Percentiles rank a stretch among this genome's conserved stretches.
These are phyloP conservation scores for Stylosanthes scabra DNA, from an alignment of 331 rosid species.

Conservation along the genomic window DNA sequence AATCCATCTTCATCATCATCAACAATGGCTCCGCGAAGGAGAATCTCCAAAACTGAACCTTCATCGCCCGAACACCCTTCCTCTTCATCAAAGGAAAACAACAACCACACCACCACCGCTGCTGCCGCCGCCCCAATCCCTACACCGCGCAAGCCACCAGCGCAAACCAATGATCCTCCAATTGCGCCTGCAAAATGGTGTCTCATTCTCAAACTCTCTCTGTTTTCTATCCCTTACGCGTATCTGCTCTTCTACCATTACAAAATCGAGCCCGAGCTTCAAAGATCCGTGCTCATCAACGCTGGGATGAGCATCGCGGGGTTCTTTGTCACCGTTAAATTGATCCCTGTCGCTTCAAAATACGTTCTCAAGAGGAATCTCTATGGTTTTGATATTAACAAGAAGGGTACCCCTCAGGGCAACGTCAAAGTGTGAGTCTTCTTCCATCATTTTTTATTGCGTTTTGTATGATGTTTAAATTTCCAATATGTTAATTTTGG, in stretches of 20 bases:
- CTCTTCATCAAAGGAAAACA: constrained; percentile 24
- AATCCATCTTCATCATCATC: not conserved
- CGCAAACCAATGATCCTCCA: constrained; percentile 53
- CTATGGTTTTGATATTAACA: constrained; percentile 90
- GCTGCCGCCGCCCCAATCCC: no score
- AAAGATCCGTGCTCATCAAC: constrained; percentile 75
- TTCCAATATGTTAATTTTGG: not conserved
- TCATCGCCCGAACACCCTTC: constrained; percentile 35
- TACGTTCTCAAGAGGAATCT: constrained; percentile 73
- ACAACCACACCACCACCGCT: not conserved
- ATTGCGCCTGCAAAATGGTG: constrained; percentile 75
- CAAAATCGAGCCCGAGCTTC: constrained; percentile 60
- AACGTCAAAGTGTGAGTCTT: constrained; percentile 78
- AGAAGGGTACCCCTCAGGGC: constrained; percentile 90
- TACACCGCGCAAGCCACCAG: constrained; percentile 38
- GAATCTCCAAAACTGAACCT: constrained; percentile 47
- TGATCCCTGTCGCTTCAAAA: constrained; percentile 91
- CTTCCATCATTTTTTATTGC: not conserved
- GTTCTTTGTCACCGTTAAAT: constrained; percentile 59
- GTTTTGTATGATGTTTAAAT: not conserved
- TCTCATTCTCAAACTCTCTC: constrained; percentile 64
- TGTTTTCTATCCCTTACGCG: constrained; percentile 65
- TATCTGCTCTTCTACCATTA: constrained; percentile 69
- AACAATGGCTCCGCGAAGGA: constrained; percentile 82
- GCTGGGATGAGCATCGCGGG: constrained; percentile 75